phyloP scores from a whole-genome alignment of 495 filamentous ascomycete species.

The Cercophora scortea region DNA sequence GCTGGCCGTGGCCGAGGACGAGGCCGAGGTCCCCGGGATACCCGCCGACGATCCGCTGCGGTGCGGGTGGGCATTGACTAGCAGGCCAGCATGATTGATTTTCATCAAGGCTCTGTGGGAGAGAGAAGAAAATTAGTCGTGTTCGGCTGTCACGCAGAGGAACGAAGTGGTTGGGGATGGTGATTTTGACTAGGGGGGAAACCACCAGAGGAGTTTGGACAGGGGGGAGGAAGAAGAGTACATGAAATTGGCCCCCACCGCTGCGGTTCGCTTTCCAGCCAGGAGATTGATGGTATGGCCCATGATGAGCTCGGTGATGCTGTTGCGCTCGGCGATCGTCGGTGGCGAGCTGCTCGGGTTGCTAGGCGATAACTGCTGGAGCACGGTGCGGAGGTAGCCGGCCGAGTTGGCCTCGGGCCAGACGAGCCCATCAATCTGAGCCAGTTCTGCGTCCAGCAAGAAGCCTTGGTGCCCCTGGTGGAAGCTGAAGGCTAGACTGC shows the following conservation, averaged over 20 bases:
- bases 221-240: conserved; percentile 5
- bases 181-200: not conserved
- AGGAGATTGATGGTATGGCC: conserved; percentile 7
- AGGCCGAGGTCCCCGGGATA: not conserved
- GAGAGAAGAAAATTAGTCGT: not conserved
- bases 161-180: not conserved
- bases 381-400: conserved; percentile 14
- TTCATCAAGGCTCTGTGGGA: conserved; percentile 17
- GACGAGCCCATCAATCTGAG: conserved; percentile 14
- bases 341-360: not conserved
- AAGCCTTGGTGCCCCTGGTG: not conserved
- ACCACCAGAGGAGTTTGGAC: too few relatives aligned
- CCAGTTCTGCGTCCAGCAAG: conserved; percentile 9
- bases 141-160: not conserved
- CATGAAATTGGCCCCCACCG: conserved; percentile 23
- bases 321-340: conserved; percentile 1
- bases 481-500: conserved; percentile 3
- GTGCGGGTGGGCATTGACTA: not conserved
- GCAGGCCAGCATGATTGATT: conserved; percentile 17
- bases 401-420: conserved; percentile 21
- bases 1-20: not conserved
- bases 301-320: conserved; percentile 11
- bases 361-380: conserved; percentile 15
- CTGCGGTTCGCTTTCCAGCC: conserved; percentile 8
- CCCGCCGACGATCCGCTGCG: not conserved